Base-by-base conservation (phyloP, 2,329 filamentous ascomycete genomes). In the Thelonectria discophora region DNA sequence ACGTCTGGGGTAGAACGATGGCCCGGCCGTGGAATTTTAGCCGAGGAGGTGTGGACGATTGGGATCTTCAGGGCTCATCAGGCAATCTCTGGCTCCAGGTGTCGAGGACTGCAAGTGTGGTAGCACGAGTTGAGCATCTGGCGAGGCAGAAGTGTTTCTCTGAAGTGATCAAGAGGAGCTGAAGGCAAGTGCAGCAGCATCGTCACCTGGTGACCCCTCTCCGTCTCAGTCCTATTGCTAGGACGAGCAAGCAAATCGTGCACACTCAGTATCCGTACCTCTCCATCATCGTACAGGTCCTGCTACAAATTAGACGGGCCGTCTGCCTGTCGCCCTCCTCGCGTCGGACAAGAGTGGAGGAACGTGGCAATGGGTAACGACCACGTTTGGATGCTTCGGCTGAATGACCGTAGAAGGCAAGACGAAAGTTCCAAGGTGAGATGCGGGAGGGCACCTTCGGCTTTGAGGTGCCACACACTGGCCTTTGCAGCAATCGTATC, bases 351-450 rank as follows among this genome's bases (percentile, higher is more conserved):
- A 60, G 60, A 37, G 52, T 32, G 51, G 61, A 63, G 40, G 55
- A 55, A 69, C 56, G 45, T 61, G 58, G 58, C 45, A 54, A 62
- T 45, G 39, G 57, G 54, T 60, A 58, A 67, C 58, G 40, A 62
- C 64, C 48, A 63, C 46, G 54, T 65, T 50, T 48, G 52, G 49
- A 68, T 62, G 59, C 60, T 58, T 70, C 68, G 68, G 68, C 63
- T 62, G 58, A 65, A 65, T 66, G 62, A 45, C 68, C 65, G 50
- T 55, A 66, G 64, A 56, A 50, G 67, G 67, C 47, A 47, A 63
- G 58, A 60, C 27, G 40, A 30, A 30, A 30, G 55, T 53, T 58
- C 58, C 64, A 53, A 66, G 55, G 49, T 66, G 24, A 37, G 34
- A 37, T 37, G 34, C 34, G 24, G 50, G 43, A 56, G 49, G 63